Evolutionary conservation across 441 rosid genomes (phyloP), one percentile per base, ranked within the genome.

Genomic region (Erodium texanum): DNA sequence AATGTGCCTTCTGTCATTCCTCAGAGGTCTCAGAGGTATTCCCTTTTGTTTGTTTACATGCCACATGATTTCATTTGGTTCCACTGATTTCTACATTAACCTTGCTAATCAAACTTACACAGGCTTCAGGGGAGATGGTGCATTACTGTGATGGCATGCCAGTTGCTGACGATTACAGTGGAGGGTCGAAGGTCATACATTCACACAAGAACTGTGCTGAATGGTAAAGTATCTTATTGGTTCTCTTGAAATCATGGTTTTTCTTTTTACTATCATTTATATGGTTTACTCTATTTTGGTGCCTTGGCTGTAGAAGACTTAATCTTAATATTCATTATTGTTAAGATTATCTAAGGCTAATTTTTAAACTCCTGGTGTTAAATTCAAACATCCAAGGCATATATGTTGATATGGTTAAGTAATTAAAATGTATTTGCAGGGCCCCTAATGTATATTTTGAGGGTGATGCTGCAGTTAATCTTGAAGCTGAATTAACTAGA

Each of bases 361-460:
- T 14, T 29, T 41, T 2, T 41, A 45, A 54, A 2, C 52, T 15
- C 24, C 64, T 56, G 45, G 7, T 65, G 64, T 58, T 63, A 43
- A 32, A 32, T 52, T 11, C n/a, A 12, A 27, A 18, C 27, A 22
- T 27, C 9, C 41, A 41, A 41, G 48, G 5, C 41, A 29, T 29
- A 29, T 29, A 29, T 29, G 12, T 45, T 61, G 56, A 72, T 52
- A 5, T 65, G 11, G 23, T 32, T 36, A 48, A 74, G 24, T 68
- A 54, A 29, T 64, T 64, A 9, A n/a, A 29, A 29, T 0, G 16
- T 67, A 14, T 23, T 23, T 80, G 73, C 83, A 93, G 99, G 97
- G 90, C 99, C 22, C 99, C 97, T 45, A 91, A 89, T 66, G 93
- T 89, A 7, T 93, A 83, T 69, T 91, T 91, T 79, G 83, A 85